Evolutionary conservation across 2,329 filamentous ascomycete species (phyloP), one percentile per base, ranked within the genome.

Genomic region (Pseudopyrenochaeta lycopersici): DNA sequence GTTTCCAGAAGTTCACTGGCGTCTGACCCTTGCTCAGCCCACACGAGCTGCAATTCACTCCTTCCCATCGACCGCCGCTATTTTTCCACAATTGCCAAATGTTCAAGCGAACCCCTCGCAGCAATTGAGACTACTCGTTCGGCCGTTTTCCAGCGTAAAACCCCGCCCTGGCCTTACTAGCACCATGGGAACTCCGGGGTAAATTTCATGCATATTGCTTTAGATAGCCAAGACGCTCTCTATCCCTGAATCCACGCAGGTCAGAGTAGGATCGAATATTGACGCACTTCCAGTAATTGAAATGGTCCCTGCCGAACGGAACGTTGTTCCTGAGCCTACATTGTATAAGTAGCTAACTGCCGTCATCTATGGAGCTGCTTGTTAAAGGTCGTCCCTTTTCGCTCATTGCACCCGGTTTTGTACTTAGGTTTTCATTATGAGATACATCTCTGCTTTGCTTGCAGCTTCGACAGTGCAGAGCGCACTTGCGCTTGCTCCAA

Each of bases 211-310:
- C 52, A 60, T 41, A 62, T 62, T 64, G 38, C 51, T 52, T 57
- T 60, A 63, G 51, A 63, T 63, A 40, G 56, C 61, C 61, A 60
- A 62, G 61, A 33, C 50, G 27, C 46, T 30, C 46, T 49, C 51
- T 50, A 60, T 49, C 51, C 60, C 53, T 38, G 52, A 40, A 52
- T 52, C 38, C 32, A 52, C 31, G 50, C 56, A 53, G 46, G 38
- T n/a, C 31, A 38, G 18, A 32, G 27, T 54, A 35, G 42, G 18
- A 48, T 53, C 40, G 48, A 46, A 64, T 55, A 58, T 51, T 46
- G 56, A 43, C 40, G 44, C 49, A 48, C 44, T 42, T 20, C 35
- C 23, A 40, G 51, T 56, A 39, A 56, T 56, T 50, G 55, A 46
- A n/a, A 40, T 36, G 44, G 54, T 43, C 48, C 32, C 36, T 52